phyloP scores from a whole-genome alignment of 441 rosid genomes.

The Brassica balearica region DNA sequence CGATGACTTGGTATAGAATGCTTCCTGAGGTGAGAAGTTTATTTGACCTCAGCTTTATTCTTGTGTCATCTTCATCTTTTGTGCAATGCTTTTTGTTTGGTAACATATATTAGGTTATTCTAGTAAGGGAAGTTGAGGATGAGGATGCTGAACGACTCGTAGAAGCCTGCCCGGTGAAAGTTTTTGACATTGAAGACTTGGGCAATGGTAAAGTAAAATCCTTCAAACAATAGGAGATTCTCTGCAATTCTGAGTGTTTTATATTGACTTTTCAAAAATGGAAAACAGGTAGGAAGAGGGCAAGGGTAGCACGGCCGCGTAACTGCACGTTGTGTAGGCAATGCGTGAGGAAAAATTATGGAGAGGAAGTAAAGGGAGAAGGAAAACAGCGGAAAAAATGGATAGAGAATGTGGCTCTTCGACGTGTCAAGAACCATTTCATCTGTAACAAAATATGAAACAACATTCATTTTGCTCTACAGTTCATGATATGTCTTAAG shows the following conservation, averaged over 20 bases:
- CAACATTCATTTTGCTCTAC: neutral
- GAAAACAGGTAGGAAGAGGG: constrained; percentile 71
- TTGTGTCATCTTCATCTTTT: neutral
- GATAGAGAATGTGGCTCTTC: constrained; percentile 57
- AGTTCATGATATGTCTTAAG: neutral
- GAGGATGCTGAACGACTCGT: constrained; percentile 73
- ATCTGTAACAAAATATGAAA: constrained; percentile 65
- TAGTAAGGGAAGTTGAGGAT: constrained; percentile 64
- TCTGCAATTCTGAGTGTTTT: neutral
- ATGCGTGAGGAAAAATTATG: constrained; percentile 31
- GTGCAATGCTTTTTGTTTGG: neutral
- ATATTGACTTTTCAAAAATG: neutral
- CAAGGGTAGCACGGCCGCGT: constrained; percentile 78
- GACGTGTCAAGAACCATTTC: constrained; percentile 81
- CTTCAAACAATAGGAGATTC: neutral
- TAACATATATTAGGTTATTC: constrained; percentile 57
- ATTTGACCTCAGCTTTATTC: constrained; percentile 5
- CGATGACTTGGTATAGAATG: constrained; percentile 94
- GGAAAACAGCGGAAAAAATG: neutral
- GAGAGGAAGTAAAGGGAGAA: neutral
- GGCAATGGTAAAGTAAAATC: constrained; percentile 66
- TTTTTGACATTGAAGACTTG: constrained; percentile 93
- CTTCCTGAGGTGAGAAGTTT: constrained; percentile 74
- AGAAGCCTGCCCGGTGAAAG: constrained; percentile 75
- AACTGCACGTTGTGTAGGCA: constrained; percentile 86